These are phyloP conservation scores for Hypholoma sublateritium DNA, from an alignment of 768 basidiomycete species.

Conservation along the genomic window DNA sequence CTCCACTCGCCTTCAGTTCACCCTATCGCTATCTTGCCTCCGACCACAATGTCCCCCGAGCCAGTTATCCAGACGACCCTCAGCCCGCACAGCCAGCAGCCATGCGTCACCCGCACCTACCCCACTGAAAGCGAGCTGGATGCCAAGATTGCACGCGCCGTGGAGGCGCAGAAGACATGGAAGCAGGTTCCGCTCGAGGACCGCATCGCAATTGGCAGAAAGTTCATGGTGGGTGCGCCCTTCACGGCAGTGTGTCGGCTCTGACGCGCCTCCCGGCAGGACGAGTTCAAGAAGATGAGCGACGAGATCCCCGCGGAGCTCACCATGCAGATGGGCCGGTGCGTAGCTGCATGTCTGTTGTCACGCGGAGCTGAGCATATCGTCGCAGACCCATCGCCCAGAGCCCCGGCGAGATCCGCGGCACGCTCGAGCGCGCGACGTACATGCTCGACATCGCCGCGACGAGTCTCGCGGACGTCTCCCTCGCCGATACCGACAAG, in stretches of 20 bases:
- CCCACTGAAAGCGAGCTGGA: conserved; percentile 62
- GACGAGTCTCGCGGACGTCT: conserved; percentile 69
- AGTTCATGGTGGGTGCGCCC: conserved; percentile 32
- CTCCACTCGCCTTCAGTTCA: background rate
- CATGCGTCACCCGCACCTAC: conserved; percentile 66
- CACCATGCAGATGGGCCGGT: conserved; percentile 92
- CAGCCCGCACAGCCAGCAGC: conserved; percentile 75
- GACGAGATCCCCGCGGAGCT: conserved; percentile 76
- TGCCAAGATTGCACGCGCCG: conserved; percentile 51
- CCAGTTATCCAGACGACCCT: conserved; percentile 71
- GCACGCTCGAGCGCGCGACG: conserved; percentile 76
- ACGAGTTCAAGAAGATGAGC: conserved; percentile 46
- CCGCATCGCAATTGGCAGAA: conserved; percentile 63
- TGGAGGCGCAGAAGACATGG: conserved; percentile 77
- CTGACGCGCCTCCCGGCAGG: conserved; percentile 25
- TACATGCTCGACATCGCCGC: conserved; percentile 87
- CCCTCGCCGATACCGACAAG: conserved; percentile 73
- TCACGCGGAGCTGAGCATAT: background rate
- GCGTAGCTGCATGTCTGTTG: conserved; percentile 21
- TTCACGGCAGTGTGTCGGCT: background rate
- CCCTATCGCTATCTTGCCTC: background rate
- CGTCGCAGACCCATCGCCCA: conserved; percentile 74
- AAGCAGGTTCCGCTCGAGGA: conserved; percentile 66
- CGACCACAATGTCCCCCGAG: background rate
- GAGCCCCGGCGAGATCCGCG: conserved; percentile 74